Evolutionary conservation across 1,139 yeast species (phyloP).

Genomic region (Eremothecium coryli): DNA sequence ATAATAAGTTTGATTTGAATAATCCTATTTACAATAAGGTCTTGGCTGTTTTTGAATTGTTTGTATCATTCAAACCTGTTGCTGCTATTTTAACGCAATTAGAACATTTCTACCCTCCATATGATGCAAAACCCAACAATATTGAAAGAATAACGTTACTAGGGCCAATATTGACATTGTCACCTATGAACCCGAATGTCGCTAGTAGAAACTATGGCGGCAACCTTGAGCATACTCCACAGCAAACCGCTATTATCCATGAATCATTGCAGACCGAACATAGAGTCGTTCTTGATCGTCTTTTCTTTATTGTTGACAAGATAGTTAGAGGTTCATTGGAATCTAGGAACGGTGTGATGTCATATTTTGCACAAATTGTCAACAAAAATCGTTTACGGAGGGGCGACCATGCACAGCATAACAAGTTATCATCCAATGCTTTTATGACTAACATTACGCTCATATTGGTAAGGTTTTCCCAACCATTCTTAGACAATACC

Average conservation of each 20-base stretch:
- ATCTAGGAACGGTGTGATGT: constrained; percentile 53
- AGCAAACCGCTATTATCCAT: constrained; percentile 40
- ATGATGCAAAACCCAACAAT: constrained; percentile 36
- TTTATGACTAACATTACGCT: constrained; percentile 70
- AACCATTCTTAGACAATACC: constrained; percentile 72
- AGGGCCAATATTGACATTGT: constrained; percentile 69
- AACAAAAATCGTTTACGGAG: constrained; percentile 79
- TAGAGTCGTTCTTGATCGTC: constrained; percentile 44
- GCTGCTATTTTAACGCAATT: constrained; percentile 53
- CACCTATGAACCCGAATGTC: constrained; percentile 54
- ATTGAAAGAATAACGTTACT: constrained; percentile 56
- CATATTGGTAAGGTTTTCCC: constrained; percentile 60
- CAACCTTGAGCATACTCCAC: constrained; percentile 30
- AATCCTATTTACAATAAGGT: constrained; percentile 47
- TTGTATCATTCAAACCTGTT: constrained; percentile 53
- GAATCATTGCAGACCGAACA: constrained; percentile 55
- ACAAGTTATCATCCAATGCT: constrained; percentile 65
- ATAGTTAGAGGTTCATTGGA: constrained; percentile 66
- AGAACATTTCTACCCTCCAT: constrained; percentile 40
- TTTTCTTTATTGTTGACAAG: constrained; percentile 62
- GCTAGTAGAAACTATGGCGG: constrained; percentile 42
- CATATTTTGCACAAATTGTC: constrained; percentile 62
- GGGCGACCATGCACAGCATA: constrained; percentile 73
- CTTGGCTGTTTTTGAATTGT: constrained; percentile 46
- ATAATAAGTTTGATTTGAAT: constrained; percentile 31